Evolutionary conservation across 2,329 filamentous ascomycete species (phyloP).

Genomic region (Ophiostoma perfectum): DNA sequence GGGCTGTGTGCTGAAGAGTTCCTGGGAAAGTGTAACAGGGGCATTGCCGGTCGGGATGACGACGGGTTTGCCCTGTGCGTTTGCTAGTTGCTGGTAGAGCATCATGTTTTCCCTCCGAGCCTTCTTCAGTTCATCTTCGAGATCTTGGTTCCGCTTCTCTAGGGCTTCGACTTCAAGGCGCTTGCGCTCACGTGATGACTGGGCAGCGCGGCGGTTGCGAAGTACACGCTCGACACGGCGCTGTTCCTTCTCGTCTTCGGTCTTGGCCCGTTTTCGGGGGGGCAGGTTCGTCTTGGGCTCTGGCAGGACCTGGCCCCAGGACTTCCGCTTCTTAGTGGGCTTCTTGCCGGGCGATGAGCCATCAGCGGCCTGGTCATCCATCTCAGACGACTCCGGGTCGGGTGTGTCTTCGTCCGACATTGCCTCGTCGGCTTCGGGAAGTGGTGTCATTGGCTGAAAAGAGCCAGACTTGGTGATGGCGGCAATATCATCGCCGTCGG

Average conservation of each 20-base stretch:
- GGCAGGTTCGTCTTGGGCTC: constrained; percentile 95
- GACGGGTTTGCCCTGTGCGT: constrained; percentile 43
- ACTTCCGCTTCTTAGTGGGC: constrained; percentile 87
- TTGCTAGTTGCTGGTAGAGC: constrained; percentile 47
- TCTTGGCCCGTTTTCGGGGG: constrained; percentile 95
- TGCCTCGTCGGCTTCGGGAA: constrained; percentile 16
- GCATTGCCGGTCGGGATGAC: constrained; percentile 38
- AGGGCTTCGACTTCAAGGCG: constrained; percentile 81
- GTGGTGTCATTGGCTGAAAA: constrained; percentile 13
- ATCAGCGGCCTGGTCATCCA: constrained; percentile 21
- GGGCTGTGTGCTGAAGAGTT: constrained; percentile 49
- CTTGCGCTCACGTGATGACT: constrained; percentile 94
- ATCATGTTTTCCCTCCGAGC: constrained; percentile 39
- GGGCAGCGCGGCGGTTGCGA: constrained; percentile 88
- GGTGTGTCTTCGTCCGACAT: not conserved
- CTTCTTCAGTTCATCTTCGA: constrained; percentile 53
- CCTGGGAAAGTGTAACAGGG: constrained; percentile 53
- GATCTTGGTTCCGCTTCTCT: constrained; percentile 66
- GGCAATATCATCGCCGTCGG: not conserved
- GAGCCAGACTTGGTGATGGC: not conserved
- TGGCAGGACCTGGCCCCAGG: constrained; percentile 95
- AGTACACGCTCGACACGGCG: constrained; percentile 95
- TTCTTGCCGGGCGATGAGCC: constrained; percentile 55
- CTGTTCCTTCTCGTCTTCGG: constrained; percentile 97
- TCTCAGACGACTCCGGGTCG: not conserved